Evolutionary conservation across 2,329 filamentous ascomycete species (phyloP).

Genomic region (Biscogniauxia sp.): DNA sequence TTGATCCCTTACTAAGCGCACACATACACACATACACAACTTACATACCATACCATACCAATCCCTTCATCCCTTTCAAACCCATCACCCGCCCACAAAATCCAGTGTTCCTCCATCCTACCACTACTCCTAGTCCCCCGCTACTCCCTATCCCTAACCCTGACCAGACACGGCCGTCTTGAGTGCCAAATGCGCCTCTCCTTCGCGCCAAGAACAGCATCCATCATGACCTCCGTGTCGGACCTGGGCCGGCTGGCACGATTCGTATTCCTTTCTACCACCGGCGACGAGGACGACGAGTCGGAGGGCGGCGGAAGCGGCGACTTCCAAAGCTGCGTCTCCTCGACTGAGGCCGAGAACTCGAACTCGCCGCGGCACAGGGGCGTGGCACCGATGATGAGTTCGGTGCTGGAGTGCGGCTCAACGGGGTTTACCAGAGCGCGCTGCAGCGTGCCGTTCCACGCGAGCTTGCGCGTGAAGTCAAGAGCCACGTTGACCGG

Average conservation of each 20-base stretch:
- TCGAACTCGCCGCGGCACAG: conserved; percentile 82
- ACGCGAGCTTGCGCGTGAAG: conserved; percentile 76
- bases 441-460: conserved; percentile 82
- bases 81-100: neutral
- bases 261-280: conserved; percentile 14
- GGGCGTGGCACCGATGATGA: conserved; percentile 68
- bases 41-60: too few relatives aligned
- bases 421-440: conserved; percentile 58
- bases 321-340: conserved; percentile 58
- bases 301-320: neutral
- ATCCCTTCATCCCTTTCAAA: too few relatives aligned
- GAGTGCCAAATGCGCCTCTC: conserved; percentile 66
- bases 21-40: too few relatives aligned
- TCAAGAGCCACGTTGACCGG: conserved; percentile 73
- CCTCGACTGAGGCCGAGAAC: conserved; percentile 76
- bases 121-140: neutral
- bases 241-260: conserved; percentile 34
- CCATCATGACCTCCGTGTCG: conserved; percentile 57
- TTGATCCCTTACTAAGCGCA: too few relatives aligned
- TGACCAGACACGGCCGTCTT: conserved; percentile 53
- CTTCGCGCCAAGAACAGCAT: conserved; percentile 56
- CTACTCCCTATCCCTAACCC: conserved; percentile 45
- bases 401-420: conserved; percentile 56
- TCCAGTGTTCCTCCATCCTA: too few relatives aligned
- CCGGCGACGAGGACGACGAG: too few relatives aligned